These are phyloP conservation scores for Moniliella sp. DNA, from an alignment of 1,284 basidiomycete species.

Conservation along the genomic window DNA sequence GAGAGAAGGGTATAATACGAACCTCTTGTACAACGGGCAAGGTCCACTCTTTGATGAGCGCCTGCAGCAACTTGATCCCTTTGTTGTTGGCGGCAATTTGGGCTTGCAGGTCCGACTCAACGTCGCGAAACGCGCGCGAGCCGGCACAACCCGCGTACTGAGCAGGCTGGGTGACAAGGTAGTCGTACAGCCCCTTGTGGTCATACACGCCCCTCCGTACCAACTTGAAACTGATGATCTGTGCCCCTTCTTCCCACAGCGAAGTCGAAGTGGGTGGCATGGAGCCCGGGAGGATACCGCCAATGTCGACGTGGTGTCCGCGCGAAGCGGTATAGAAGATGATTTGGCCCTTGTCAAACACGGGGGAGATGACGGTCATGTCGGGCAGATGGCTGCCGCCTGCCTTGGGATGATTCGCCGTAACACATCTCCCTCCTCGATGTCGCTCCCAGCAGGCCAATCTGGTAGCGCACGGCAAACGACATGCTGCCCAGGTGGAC, in stretches of 20 bases:
- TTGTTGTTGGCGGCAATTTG: slow-evolving; percentile 93
- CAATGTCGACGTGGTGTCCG: slow-evolving; percentile 48
- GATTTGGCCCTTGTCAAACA: slow-evolving; percentile 48
- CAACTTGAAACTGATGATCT: slow-evolving; percentile 78
- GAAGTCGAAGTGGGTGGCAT: slow-evolving; percentile 82
- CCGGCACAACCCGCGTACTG: slow-evolving; percentile 42
- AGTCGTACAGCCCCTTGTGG: slow-evolving; percentile 48
- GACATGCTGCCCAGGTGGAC: slow-evolving; percentile 40
- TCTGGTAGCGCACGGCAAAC: slow-evolving; percentile 72
- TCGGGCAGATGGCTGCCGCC: slow-evolving; percentile 50
- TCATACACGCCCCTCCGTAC: slow-evolving; percentile 64
- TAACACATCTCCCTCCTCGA: slow-evolving; percentile 63
- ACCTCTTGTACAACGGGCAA: slow-evolving; percentile 53
- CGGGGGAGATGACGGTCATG: slow-evolving; percentile 71
- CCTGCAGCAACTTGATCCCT: slow-evolving; percentile 40
- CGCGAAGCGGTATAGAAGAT: slow-evolving; percentile 79
- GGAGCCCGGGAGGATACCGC: slow-evolving; percentile 54
- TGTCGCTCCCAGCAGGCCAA: slow-evolving; percentile 43
- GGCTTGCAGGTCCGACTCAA: slow-evolving; percentile 77
- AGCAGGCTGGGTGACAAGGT: slow-evolving; percentile 67
- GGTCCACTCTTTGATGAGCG: slow-evolving; percentile 66
- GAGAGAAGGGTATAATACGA: not conserved
- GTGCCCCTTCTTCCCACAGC: slow-evolving; percentile 78
- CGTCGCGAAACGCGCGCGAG: slow-evolving; percentile 45
- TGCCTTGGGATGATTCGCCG: slow-evolving; percentile 68